phyloP scores from a whole-genome alignment of 805 yeast species.

The Zygosaccharomyces rouxii region DNA sequence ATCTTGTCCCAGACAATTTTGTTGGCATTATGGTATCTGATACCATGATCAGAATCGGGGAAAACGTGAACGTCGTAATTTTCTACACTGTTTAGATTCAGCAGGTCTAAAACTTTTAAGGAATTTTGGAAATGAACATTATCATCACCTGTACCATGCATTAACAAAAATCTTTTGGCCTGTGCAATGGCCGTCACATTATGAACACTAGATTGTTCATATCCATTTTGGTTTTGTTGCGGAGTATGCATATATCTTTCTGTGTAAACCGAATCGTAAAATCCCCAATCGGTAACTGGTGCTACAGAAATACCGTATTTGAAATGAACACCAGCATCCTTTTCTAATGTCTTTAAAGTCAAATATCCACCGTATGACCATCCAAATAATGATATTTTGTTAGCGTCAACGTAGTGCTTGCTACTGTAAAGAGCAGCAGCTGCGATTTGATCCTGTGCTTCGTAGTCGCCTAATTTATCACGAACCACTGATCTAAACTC shows the following conservation, averaged over 20 bases:
- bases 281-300: conserved; percentile 75
- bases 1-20: conserved; percentile 65
- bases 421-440: conserved; percentile 73
- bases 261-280: conserved; percentile 74
- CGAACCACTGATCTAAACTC: conserved; percentile 74
- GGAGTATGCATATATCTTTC: conserved; percentile 90
- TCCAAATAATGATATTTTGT: conserved; percentile 86
- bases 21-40: conserved; percentile 68
- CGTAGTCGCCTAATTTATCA: conserved; percentile 75
- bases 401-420: conserved; percentile 59
- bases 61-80: conserved; percentile 76
- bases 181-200: conserved; percentile 52
- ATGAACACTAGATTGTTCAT: conserved; percentile 51
- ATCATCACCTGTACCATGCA: conserved; percentile 98
- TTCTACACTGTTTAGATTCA: conserved; percentile 69
- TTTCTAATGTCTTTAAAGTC: conserved; percentile 84
- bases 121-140: conserved; percentile 94
- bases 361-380: conserved; percentile 98
- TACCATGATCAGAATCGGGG: conserved; percentile 78
- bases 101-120: conserved; percentile 66
- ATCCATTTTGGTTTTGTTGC: conserved; percentile 58
- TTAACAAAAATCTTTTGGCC: conserved; percentile 66
- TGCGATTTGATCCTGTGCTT: conserved; percentile 78
- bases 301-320: conserved; percentile 88
- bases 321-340: conserved; percentile 70